Percentiles rank a stretch among this genome's conserved stretches.
Conservation (phyloP, 305 asterid genomes). For the Fraxinus albicans region DNA sequence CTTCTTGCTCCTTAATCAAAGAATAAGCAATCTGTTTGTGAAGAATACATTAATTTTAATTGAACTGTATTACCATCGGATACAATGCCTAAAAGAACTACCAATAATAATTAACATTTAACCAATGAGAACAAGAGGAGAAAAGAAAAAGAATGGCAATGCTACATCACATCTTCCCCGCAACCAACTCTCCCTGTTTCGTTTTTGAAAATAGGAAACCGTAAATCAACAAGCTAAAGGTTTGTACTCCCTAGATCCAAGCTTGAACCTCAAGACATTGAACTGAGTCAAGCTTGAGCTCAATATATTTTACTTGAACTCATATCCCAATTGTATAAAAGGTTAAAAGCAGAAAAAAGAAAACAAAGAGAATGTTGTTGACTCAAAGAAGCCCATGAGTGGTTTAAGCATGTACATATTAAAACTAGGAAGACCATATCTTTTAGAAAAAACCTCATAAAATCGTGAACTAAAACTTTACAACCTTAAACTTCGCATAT, state of each 20-base stretch:
- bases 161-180: neutral
- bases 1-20: slow-evolving; percentile 94
- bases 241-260: neutral
- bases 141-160: neutral
- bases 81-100: neutral
- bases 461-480: neutral
- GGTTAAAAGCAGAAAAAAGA: neutral
- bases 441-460: neutral
- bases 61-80: neutral
- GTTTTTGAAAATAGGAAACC: neutral
- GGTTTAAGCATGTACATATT: neutral
- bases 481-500: neutral
- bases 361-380: slow-evolving; percentile 6
- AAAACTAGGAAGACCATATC: slow-evolving; percentile 6
- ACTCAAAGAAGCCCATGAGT: slow-evolving; percentile 10
- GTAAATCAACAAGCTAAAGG: neutral
- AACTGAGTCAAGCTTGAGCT: neutral
- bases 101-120: neutral
- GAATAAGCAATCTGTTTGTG: slow-evolving; percentile 83
- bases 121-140: slow-evolving; percentile 15
- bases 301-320: neutral
- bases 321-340: neutral
- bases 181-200: neutral
- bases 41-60: slow-evolving; percentile 19
- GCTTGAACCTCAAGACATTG: neutral